Conservation (phyloP, 2,329 filamentous ascomycete genomes). For the Xylaria sp. region DNA sequence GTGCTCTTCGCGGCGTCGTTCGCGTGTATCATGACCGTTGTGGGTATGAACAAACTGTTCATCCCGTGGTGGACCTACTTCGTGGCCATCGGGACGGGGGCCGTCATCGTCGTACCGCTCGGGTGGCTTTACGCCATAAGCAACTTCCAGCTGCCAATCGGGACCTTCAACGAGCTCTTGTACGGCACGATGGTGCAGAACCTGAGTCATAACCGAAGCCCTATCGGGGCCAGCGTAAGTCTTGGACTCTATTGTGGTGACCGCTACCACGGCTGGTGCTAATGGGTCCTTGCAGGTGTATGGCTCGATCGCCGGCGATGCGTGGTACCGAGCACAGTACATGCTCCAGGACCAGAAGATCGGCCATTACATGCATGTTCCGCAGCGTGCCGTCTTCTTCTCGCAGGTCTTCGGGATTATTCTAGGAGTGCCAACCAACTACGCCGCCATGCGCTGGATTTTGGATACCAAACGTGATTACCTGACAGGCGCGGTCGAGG, state of each 20-base stretch:
- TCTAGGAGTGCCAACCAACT: constrained; percentile 63
- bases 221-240: constrained; percentile 54
- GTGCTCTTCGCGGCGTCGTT: constrained; percentile 53
- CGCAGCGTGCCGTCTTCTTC: constrained; percentile 62
- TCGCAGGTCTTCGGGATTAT: constrained; percentile 62
- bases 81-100: constrained; percentile 57
- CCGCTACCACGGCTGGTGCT: not conserved
- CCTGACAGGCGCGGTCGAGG: constrained; percentile 51
- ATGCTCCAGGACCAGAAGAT: constrained; percentile 67
- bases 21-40: constrained; percentile 50
- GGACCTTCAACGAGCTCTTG: constrained; percentile 61
- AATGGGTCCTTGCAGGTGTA: constrained; percentile 43
- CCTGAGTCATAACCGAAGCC: constrained; percentile 54
- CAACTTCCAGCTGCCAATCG: constrained; percentile 56
- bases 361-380: constrained; percentile 66
- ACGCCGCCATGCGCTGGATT: constrained; percentile 63
- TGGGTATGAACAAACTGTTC: constrained; percentile 55
- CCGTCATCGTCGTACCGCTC: constrained; percentile 58
- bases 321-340: constrained; percentile 61
- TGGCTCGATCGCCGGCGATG: constrained; percentile 61
- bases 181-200: constrained; percentile 63
- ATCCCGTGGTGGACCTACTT: constrained; percentile 64
- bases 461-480: constrained; percentile 59
- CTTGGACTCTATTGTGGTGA: not conserved
- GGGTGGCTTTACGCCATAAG: constrained; percentile 63